Conservation (phyloP, 371 early-diverging fungal species). For the Fennellomyces sp. region DNA sequence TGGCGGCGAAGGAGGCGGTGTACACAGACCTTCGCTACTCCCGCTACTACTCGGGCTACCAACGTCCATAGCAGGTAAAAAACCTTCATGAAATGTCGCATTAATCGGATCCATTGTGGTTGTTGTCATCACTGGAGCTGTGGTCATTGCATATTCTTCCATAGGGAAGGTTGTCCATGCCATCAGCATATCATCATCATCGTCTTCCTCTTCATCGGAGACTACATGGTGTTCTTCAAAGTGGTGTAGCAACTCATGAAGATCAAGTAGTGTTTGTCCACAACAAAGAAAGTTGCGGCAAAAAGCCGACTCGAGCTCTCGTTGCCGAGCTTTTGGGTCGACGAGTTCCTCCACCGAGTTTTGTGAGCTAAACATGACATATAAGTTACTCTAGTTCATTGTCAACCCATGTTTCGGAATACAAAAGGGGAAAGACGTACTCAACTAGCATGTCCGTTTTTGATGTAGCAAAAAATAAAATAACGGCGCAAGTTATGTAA, state of each 20-base stretch:
- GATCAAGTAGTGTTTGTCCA: conserved; percentile 72
- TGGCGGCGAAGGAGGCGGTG: neutral
- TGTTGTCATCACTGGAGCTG: neutral
- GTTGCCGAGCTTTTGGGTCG: conserved; percentile 33
- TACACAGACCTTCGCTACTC: conserved; percentile 1
- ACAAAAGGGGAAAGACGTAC: neutral
- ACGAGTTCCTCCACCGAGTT: neutral
- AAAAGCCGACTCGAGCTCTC: conserved; percentile 82
- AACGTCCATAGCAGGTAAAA: neutral
- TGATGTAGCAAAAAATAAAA: too few species aligned
- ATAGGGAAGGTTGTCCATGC: neutral
- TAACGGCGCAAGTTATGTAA: too few species aligned
- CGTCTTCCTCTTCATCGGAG: conserved; percentile 48
- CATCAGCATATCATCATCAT: conserved; percentile 9
- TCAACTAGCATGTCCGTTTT: too few species aligned
- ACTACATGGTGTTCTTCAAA: conserved; percentile 89
- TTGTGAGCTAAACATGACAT: too few species aligned
- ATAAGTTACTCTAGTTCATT: neutral
- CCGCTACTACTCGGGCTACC: neutral
- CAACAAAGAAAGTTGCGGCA: conserved; percentile 93
- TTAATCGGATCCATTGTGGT: neutral
- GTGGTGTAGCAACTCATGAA: conserved; percentile 92
- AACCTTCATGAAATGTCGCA: conserved; percentile 8
- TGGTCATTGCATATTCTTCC: neutral
- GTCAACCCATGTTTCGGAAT: neutral